phyloP scores from a whole-genome alignment of 2,329 filamentous ascomycete genomes.

The Ascosphaera pollenicola region DNA sequence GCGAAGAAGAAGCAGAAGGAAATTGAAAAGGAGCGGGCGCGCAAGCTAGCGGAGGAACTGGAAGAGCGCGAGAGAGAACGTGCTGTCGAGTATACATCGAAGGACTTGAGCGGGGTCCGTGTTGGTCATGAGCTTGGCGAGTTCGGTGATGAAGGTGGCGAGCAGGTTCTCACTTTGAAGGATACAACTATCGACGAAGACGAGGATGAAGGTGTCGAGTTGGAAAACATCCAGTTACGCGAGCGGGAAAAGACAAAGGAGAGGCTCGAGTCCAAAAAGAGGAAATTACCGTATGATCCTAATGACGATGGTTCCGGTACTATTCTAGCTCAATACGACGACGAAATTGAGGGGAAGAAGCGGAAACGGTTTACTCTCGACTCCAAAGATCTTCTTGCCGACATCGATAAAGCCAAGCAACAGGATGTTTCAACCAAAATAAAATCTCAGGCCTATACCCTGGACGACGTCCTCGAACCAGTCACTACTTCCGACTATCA shows the following conservation, averaged over 20 bases:
- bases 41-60: constrained; percentile 50
- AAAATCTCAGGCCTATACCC: constrained; percentile 48
- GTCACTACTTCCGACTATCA: constrained; percentile 66
- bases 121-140: constrained; percentile 70
- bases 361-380: constrained; percentile 72
- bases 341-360: constrained; percentile 83
- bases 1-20: constrained; percentile 91
- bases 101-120: constrained; percentile 73
- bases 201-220: constrained; percentile 73
- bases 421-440: constrained; percentile 33
- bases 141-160: constrained; percentile 55
- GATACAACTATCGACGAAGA: constrained; percentile 69
- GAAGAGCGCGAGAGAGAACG: constrained; percentile 50
- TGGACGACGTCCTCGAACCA: constrained; percentile 40
- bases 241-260: constrained; percentile 30
- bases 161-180: constrained; percentile 86
- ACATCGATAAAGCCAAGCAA: constrained; percentile 35
- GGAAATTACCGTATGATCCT: constrained; percentile 72
- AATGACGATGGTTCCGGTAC: constrained; percentile 43
- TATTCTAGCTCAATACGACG: constrained; percentile 80
- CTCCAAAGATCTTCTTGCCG: constrained; percentile 46
- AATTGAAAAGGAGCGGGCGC: constrained; percentile 51
- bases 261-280: constrained; percentile 69
- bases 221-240: constrained; percentile 27
- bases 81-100: constrained; percentile 57